These are phyloP conservation scores for Penicillium sp. DNA, from an alignment of 2,329 filamentous ascomycete genomes.

Conservation along the genomic window DNA sequence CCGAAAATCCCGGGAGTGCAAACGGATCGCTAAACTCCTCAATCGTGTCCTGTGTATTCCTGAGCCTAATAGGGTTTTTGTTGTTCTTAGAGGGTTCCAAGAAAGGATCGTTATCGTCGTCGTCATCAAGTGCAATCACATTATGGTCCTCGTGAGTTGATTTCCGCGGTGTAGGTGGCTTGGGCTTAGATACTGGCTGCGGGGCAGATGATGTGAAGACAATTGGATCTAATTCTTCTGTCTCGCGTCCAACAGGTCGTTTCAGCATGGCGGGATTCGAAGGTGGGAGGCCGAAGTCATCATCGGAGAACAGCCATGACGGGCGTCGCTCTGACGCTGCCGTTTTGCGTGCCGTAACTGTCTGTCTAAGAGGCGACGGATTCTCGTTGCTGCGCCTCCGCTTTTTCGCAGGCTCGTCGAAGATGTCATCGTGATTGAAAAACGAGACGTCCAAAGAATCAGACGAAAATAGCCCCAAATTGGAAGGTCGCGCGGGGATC, in stretches of 20 bases:
- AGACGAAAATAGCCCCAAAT: slow-evolving; percentile 20
- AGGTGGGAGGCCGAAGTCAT: slow-evolving; percentile 24
- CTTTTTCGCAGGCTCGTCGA: slow-evolving; percentile 32
- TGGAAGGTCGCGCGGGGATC: slow-evolving; percentile 9
- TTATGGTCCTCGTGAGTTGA: slow-evolving; percentile 4
- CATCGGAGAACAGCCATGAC: slow-evolving; percentile 30
- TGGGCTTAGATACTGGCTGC: slow-evolving; percentile 16
- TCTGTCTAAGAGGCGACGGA: slow-evolving; percentile 3
- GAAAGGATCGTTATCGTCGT: slow-evolving; percentile 23
- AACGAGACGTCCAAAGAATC: slow-evolving; percentile 29
- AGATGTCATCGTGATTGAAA: slow-evolving; percentile 25
- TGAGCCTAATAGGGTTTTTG: neutral
- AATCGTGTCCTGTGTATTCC: slow-evolving; percentile 22
- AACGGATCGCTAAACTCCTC: slow-evolving; percentile 37
- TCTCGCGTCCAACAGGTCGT: slow-evolving; percentile 13
- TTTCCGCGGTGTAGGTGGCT: slow-evolving; percentile 1
- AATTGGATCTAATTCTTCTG: slow-evolving; percentile 41
- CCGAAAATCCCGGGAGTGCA: slow-evolving; percentile 24
- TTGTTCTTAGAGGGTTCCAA: slow-evolving; percentile 3
- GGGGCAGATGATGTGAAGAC: slow-evolving; percentile 43
- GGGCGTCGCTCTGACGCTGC: slow-evolving; percentile 5
- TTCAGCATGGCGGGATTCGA: slow-evolving; percentile 5
- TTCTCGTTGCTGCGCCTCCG: slow-evolving; percentile 29
- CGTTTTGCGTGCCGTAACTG: neutral
- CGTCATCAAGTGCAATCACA: slow-evolving; percentile 39